A percentile compares a stretch with the other conserved stretches of the same genome.
Evolutionary conservation across 1,284 basidiomycete species (phyloP).

Genomic region (Microbotryum lychnidis-dioicae): DNA sequence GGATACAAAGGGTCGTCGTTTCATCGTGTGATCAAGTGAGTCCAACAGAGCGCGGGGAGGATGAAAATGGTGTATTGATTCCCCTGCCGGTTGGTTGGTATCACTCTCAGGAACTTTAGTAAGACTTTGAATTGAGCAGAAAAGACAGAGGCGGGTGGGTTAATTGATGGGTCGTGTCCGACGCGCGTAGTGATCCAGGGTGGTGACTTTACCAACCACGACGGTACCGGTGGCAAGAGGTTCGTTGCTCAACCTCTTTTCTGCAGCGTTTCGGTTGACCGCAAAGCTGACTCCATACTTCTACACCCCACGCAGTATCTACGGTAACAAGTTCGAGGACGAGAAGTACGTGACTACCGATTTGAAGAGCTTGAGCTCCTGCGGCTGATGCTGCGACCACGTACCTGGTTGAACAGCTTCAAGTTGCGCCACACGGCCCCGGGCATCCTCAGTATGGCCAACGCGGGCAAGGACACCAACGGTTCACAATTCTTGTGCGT

Average conservation of each 20-base stretch:
- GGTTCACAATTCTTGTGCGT: conserved; percentile 40
- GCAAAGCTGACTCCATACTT: not conserved
- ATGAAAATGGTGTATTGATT: too few species aligned
- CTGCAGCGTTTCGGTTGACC: not conserved
- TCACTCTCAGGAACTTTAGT: conserved; percentile 14
- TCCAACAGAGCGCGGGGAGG: not conserved
- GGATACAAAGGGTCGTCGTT: conserved; percentile 57
- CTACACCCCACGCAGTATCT: conserved; percentile 29
- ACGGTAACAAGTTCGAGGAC: conserved; percentile 36
- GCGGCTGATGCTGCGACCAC: not conserved
- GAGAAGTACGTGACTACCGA: conserved; percentile 45
- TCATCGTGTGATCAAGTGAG: conserved; percentile 55
- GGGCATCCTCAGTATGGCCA: conserved; percentile 83
- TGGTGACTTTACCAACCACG: conserved; percentile 55
- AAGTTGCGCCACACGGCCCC: conserved; percentile 81
- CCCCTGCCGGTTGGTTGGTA: not conserved
- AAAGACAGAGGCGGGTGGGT: conserved; percentile 1
- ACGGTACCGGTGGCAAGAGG: conserved; percentile 40
- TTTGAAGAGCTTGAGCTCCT: not conserved
- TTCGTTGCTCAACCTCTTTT: not conserved
- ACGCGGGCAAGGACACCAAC: conserved; percentile 77
- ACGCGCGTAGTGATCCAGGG: conserved; percentile 41
- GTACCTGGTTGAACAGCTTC: conserved; percentile 37
- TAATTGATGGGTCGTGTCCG: not conserved
- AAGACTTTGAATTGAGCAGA: not conserved